phyloP scores from a whole-genome alignment of 495 filamentous ascomycete genomes.

The Penicillium flavigenum region DNA sequence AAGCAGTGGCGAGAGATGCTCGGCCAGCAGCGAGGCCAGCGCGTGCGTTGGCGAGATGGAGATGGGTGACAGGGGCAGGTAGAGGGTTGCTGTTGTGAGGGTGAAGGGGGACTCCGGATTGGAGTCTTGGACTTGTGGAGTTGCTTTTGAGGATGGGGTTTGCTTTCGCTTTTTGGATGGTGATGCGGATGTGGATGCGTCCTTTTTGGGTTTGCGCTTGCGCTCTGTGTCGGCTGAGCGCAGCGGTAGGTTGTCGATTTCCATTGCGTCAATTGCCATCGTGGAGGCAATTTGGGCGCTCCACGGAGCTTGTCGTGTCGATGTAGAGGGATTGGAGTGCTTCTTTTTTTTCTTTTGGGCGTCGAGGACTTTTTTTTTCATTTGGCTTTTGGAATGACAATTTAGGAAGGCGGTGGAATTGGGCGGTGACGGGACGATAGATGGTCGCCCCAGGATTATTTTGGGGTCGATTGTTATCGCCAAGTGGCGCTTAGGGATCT shows the following conservation, averaged over 20 bases:
- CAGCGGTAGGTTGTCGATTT: conserved; percentile 35
- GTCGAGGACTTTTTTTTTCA: conserved; percentile 39
- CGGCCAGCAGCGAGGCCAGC: conserved; percentile 64
- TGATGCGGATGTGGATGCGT: conserved; percentile 25
- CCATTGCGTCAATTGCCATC: conserved; percentile 49
- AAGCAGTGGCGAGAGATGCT: conserved; percentile 73
- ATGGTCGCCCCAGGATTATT: conserved; percentile 13
- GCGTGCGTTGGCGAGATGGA: conserved; percentile 61
- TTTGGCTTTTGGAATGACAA: conserved; percentile 22
- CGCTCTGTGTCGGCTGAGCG: conserved; percentile 29
- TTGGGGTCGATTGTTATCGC: conserved; percentile 8
- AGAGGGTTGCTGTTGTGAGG: conserved; percentile 61
- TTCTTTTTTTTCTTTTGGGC: conserved; percentile 10
- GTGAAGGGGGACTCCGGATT: conserved; percentile 55
- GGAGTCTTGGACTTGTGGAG: background rate
- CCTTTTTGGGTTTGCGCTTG: conserved; percentile 56
- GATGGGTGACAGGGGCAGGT: conserved; percentile 69
- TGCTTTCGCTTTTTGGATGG: conserved; percentile 53
- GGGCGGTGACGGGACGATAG: conserved; percentile 31
- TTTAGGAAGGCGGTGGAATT: conserved; percentile 34
- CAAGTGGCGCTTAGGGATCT: conserved; percentile 1
- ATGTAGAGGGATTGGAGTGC: conserved; percentile 18
- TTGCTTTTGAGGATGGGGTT: conserved; percentile 5
- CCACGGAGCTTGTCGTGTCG: conserved; percentile 23
- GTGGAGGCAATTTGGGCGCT: conserved; percentile 29